Percentiles rank a stretch among this genome's conserved stretches.
phyloP scores from a whole-genome alignment of 495 filamentous ascomycete genomes.

The Penicillium longicatenatum region DNA sequence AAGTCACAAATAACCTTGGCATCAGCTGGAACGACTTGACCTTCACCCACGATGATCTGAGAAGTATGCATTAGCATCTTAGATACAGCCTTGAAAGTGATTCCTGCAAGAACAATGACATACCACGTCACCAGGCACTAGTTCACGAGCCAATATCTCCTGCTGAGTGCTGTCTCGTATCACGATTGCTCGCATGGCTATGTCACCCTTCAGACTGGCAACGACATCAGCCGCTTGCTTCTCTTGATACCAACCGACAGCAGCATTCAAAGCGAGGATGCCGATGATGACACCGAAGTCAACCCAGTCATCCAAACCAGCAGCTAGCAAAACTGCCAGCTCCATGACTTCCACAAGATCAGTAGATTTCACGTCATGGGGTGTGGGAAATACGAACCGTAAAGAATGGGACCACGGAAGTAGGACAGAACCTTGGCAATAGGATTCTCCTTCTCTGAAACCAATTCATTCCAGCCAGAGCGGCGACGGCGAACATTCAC shows the following conservation, averaged over 20 bases:
- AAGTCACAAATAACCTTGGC: constrained; percentile 72
- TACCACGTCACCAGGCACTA: constrained; percentile 81
- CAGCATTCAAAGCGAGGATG: constrained; percentile 73
- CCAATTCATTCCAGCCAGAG: constrained; percentile 72
- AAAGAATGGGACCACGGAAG: constrained; percentile 80
- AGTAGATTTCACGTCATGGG: background rate
- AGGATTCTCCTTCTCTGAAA: constrained; percentile 71
- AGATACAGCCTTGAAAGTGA: background rate
- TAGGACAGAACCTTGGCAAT: constrained; percentile 72
- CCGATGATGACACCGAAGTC: constrained; percentile 84
- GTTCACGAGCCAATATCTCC: constrained; percentile 70
- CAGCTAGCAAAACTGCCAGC: constrained; percentile 72
- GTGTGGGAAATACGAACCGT: constrained; percentile 55
- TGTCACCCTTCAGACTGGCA: constrained; percentile 76
- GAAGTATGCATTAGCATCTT: background rate
- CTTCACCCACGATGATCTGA: constrained; percentile 66
- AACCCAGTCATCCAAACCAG: constrained; percentile 75
- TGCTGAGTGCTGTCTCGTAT: constrained; percentile 66
- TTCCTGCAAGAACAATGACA: constrained; percentile 27
- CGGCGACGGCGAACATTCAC: constrained; percentile 60
- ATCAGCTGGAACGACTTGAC: constrained; percentile 71
- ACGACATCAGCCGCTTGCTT: constrained; percentile 84
- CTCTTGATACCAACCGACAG: constrained; percentile 82
- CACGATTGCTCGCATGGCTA: constrained; percentile 71
- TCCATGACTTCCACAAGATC: constrained; percentile 67